Evolutionary conservation across 495 filamentous ascomycete genomes (phyloP).

Genomic region (Annulohypoxylon stygium): DNA sequence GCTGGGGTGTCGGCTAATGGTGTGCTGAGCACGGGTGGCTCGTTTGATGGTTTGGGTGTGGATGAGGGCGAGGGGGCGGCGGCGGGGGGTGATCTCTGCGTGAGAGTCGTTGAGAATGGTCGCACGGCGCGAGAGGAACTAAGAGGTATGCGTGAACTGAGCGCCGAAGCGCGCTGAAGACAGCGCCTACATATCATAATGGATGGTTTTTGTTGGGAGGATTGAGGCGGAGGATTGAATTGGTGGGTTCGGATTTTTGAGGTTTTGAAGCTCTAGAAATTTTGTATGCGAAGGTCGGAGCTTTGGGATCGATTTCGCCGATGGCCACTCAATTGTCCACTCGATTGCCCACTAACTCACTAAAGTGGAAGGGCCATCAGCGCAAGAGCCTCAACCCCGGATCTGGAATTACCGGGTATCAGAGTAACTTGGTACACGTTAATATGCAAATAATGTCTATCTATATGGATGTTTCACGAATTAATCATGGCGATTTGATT

Average conservation of each 20-base stretch:
- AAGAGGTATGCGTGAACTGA: constrained; percentile 40
- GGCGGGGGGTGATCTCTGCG: constrained; percentile 42
- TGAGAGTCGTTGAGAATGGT: constrained; percentile 52
- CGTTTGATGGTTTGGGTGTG: constrained; percentile 36
- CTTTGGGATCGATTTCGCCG: constrained; percentile 45
- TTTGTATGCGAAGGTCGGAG: constrained; percentile 57
- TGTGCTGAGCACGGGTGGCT: constrained; percentile 44
- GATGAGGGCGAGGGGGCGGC: constrained; percentile 45
- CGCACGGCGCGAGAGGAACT: constrained; percentile 34
- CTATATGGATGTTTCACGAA: background rate
- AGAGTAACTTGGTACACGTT: background rate
- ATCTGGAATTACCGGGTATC: background rate
- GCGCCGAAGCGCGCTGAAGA: constrained; percentile 56
- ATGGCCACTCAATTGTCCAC: constrained; percentile 18
- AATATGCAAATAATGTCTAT: constrained; percentile 1
- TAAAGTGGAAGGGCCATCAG: background rate
- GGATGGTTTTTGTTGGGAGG: constrained; percentile 3
- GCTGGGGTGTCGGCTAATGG: constrained; percentile 26
- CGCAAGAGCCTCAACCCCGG: constrained; percentile 2
- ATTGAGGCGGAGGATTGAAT: constrained; percentile 1
- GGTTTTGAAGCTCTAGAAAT: constrained; percentile 56
- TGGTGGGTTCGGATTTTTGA: constrained; percentile 12
- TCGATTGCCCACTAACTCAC: background rate
- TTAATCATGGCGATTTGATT: background rate
- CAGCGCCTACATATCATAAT: constrained; percentile 64